Base-by-base conservation (phyloP, 2,329 filamentous ascomycete genomes). In the Apiospora malaysiana region DNA sequence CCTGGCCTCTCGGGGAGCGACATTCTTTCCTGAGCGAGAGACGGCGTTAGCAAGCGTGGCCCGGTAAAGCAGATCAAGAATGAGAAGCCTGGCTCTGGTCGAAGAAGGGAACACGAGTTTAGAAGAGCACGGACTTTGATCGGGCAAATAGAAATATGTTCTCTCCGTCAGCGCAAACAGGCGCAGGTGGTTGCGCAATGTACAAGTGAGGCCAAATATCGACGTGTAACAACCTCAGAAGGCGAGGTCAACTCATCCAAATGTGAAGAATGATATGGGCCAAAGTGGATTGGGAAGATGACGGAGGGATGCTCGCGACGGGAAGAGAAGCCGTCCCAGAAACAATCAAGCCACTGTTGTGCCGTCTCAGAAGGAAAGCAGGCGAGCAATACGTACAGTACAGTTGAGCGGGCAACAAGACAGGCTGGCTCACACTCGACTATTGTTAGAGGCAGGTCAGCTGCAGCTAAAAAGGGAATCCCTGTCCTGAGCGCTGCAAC, bases 1-100 rank as follows among this genome's bases (percentile, higher is more conserved):
- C 90, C 89, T 71, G 92, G 92, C 81, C 92, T 87, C 79, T 88
- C 85, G 73, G 88, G 88, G 74, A 89, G 85, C 82, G 89, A 89
- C 89, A 91, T 91, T 78, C 77, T 84, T 79, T 63, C 56, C 84
- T 86, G 73, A 66, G 68, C 65, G 37, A 68, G 21, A 1, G 8
- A n/a, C 65, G 2, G 42, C 40, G 12, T 67, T 46, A 67, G 65
- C 40, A 25, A 67, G 65, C 18, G n/a, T 68, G 46, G 49, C 70
- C 63, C 49, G n/a, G 8, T 3, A 46, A 18, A 27, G 27, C 42
- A 45, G 65, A 14, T 14, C 40, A 46, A 67, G 6, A 46, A 21
- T 4, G n/a, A 46, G 23, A 32, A 10, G 25, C 25, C 42, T 12
- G 65, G 23, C n/a, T 45, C 23, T 46, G 23, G 25, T 25, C 16